These are phyloP conservation scores for Ustilago tritici DNA, from an alignment of 1,284 basidiomycete genomes.

Conservation along the genomic window DNA sequence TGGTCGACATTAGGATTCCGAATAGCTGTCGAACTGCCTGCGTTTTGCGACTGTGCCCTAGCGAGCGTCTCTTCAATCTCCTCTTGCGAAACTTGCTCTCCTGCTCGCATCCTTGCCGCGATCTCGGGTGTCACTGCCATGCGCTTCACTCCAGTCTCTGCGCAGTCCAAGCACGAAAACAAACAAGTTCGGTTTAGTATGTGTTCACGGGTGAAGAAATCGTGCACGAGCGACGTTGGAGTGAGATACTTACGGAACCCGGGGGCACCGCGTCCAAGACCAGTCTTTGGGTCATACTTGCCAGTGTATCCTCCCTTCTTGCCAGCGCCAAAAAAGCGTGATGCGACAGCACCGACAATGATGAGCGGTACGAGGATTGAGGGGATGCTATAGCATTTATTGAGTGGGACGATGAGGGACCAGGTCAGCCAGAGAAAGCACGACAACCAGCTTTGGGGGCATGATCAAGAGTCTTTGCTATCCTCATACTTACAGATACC, in stretches of 20 bases:
- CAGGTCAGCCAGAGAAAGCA: neutral
- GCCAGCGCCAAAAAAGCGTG: constrained; percentile 35
- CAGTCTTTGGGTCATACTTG: constrained; percentile 64
- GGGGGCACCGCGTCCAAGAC: constrained; percentile 63
- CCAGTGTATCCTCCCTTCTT: constrained; percentile 37
- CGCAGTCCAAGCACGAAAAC: neutral
- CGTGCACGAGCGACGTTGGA: neutral
- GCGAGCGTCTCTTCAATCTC: constrained; percentile 59
- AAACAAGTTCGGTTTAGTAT: constrained; percentile 19
- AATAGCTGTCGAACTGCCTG: constrained; percentile 30
- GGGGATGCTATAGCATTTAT: constrained; percentile 33
- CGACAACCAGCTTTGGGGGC: neutral
- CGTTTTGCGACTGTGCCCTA: constrained; percentile 32
- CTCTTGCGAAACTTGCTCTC: constrained; percentile 61
- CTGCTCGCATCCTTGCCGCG: constrained; percentile 62
- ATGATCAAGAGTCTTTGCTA: neutral
- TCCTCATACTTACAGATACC: constrained; percentile 38
- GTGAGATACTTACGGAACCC: constrained; percentile 53
- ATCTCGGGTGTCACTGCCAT: constrained; percentile 63
- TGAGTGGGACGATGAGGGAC: neutral
- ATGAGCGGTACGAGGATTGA: constrained; percentile 53
- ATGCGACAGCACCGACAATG: constrained; percentile 46
- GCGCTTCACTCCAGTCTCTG: constrained; percentile 61
- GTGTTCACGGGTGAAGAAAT: neutral
- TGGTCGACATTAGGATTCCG: constrained; percentile 51